Base-by-base conservation (phyloP, 2,329 filamentous ascomycete species). In the Cladobotryum protrusum region DNA sequence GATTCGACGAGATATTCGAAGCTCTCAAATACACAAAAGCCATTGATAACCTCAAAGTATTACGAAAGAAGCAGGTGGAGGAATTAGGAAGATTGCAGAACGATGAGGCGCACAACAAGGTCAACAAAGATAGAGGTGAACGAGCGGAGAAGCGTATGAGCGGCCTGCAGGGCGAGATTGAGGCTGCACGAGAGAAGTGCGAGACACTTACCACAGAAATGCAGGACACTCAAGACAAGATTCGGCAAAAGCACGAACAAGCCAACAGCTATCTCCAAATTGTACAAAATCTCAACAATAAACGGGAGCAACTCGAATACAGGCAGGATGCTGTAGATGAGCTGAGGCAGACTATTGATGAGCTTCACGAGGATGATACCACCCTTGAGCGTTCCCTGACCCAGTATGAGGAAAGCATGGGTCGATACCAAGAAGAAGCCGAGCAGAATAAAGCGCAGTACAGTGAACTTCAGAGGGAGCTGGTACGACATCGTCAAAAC, bases 1-100 rank as follows among this genome's bases (percentile, higher is more conserved):
- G 85, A 47, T 99, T 99, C 53, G 93, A 99, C 63, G 89, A 96
- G 64, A 99, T 99, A 11, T 99, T 99, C 58, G 93, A 97, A 69
- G 93, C 93, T 1, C 76, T 89, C 69, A 96, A 96, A 65, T 99
- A 97, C 68, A 96, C 91, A 33, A 96, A 96, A 63, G 93, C 91
- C 15, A 95, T 99, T 53, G 91, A 96, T 42, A 96, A 95, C 65
- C 87, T 99, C 64, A 96, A 95, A 63, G 67, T 83, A 9, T 75
- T 97, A 45, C 79, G 86, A 36, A 99, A 97, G 70, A 86, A 84
- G 56, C 85, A 95, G 57, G 86, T 84, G 34, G 83, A 87, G 55
- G 79, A 92, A 54, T 76, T 97, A 9, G 79, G 74, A 14, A 81
- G 85, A 53, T 78, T 86, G 50, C 89, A 88, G 61, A 81, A 86